Evolutionary conservation across 2,329 filamentous ascomycete genomes (phyloP).

Genomic region (Alternaria triticimaculans): DNA sequence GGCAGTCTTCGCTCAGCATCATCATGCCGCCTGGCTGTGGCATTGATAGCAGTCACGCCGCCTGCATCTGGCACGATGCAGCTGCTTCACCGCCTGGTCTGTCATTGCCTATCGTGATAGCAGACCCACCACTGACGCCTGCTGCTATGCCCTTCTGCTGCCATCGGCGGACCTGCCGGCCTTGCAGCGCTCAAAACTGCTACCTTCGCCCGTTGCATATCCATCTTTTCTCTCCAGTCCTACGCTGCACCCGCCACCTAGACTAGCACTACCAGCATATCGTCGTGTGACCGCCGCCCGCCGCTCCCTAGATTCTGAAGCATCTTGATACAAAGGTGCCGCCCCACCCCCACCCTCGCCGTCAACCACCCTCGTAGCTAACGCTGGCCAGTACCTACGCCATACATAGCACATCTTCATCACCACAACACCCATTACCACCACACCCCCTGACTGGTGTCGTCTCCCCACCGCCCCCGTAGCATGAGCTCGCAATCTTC

Average conservation of each 20-base stretch:
- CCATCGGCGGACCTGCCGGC: constrained; percentile 15
- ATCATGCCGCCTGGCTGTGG: neutral
- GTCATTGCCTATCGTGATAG: constrained; percentile 10
- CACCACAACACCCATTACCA: neutral
- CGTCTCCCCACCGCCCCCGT: constrained; percentile 28
- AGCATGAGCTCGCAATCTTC: constrained; percentile 52
- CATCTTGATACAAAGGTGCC: constrained; percentile 24
- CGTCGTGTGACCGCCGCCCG: constrained; percentile 19
- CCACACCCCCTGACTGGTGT: constrained; percentile 16
- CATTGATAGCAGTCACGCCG: neutral
- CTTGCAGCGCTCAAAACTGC: constrained; percentile 11
- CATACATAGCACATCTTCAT: constrained; percentile 31
- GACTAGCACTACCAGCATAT: constrained; percentile 13
- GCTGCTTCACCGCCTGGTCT: constrained; percentile 17
- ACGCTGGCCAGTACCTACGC: constrained; percentile 20
- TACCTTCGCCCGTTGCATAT: neutral
- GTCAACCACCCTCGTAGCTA: constrained; percentile 7
- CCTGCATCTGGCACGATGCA: constrained; percentile 10
- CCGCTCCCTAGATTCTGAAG: constrained; percentile 11
- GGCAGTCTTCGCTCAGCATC: constrained; percentile 2
- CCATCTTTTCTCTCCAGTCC: constrained; percentile 3
- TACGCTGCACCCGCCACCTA: constrained; percentile 11
- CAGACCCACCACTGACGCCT: constrained; percentile 14
- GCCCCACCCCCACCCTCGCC: constrained; percentile 18
- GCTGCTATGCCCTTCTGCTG: constrained; percentile 7